Evolutionary conservation across 2,329 filamentous ascomycete species (phyloP), one percentile per base, ranked within the genome.

Genomic region (Gnomoniopsis smithogilvyi): DNA sequence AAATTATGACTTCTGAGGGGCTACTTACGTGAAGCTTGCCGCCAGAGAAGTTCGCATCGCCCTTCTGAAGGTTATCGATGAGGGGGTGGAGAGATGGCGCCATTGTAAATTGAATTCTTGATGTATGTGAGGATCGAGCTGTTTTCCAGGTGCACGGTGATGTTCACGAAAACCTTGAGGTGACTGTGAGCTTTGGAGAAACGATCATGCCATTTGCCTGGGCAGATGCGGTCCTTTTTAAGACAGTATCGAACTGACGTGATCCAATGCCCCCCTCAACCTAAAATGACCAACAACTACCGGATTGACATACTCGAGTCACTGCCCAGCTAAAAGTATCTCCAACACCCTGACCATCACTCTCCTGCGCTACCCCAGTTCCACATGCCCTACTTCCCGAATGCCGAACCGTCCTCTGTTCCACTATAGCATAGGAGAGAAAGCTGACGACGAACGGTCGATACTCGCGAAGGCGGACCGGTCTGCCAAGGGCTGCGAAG

Each of bases 41-140:
- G 59, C 87, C 86, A 0, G 77, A 49, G 71, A 85, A 85, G 72
- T 76, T 74, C 34, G 78, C 54, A 54, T 74, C 68, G 63, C 86
- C 85, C 65, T 83, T 82, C 59, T 73, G 75, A 69, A 89, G 85
- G 65, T 83, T 82, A 74, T 88, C 83, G 73, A 89, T 74, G 53
- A 80, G 69, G 47, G 87, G 86, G 72, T 89, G 86, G 19, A 89
- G 76, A 21, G 79, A 80, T 26, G 70, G 71, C 49, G 70, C 67
- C 73, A 72, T 75, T 30, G 33, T 56, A 12, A 10, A 26, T 14
- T 54, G 26, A 6, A n/a, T n/a, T 33, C 2, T 6, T 1, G 43
- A 34, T 34, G 17, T 3, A 17, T 6, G 15, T 30, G 47, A 14
- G 10, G 11, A 8, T 34, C 22, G 17, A 6, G 38, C 17, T 15